A percentile compares a stretch with the other conserved stretches of the same genome.
Evolutionary conservation across 768 basidiomycete genomes (phyloP).

Genomic region (Naganishia onofrii): DNA sequence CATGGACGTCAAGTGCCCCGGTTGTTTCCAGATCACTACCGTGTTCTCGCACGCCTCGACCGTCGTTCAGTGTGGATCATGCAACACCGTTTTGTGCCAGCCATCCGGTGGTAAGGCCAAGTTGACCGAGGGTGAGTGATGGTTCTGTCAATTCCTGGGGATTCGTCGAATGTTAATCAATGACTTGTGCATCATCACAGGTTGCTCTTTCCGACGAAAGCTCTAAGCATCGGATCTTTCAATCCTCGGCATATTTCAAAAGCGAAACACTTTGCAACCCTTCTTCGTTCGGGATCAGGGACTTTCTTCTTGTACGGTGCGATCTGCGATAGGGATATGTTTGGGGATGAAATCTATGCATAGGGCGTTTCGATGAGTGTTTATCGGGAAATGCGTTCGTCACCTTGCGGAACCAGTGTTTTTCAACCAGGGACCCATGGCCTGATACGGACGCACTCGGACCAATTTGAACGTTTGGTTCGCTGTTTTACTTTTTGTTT

Average conservation of each 20-base stretch:
- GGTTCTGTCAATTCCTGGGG: background rate
- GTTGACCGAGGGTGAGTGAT: conserved; percentile 84
- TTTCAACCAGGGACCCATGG: background rate
- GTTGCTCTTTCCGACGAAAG: conserved; percentile 97
- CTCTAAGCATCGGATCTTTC: conserved; percentile 26
- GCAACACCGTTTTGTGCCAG: conserved; percentile 92
- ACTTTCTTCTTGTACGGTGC: conserved; percentile 25
- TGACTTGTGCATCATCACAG: conserved; percentile 53
- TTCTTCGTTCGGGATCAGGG: conserved; percentile 22
- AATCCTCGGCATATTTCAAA: conserved; percentile 18
- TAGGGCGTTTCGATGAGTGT: conserved; percentile 3
- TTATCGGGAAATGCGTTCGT: background rate
- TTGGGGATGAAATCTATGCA: conserved; percentile 25
- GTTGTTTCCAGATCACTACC: conserved; percentile 59
- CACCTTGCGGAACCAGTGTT: background rate
- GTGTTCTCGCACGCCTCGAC: conserved; percentile 99
- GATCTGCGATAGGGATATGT: conserved; percentile 24
- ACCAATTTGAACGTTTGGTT: background rate
- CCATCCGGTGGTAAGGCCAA: conserved; percentile 97
- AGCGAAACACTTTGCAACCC: conserved; percentile 26
- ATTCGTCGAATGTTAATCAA: background rate
- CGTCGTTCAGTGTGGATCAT: conserved; percentile 88
- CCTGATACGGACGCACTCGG: background rate
- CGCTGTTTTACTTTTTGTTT: background rate
- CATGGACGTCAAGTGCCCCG: conserved; percentile 99